Percentiles rank a stretch among this genome's conserved stretches.
Evolutionary conservation across 73 alveolate genomes (phyloP).

Genomic region (Blepharisma japonicum): DNA sequence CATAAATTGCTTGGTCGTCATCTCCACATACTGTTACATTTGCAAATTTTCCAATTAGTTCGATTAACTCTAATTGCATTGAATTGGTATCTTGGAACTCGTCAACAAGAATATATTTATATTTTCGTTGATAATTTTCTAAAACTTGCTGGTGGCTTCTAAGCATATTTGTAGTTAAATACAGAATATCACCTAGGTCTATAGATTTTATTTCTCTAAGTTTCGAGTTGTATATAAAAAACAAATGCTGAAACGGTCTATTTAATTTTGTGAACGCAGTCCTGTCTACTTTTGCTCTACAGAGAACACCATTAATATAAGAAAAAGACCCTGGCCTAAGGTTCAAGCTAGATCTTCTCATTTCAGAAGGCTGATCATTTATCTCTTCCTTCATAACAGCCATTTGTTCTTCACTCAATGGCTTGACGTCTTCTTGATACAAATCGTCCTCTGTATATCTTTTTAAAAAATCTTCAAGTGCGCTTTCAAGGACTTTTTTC

Average conservation of each 20-base stretch:
- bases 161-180: conserved; percentile 36
- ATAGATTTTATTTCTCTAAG: conserved; percentile 23
- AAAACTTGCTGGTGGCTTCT: conserved; percentile 25
- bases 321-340: not conserved
- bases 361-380: not conserved
- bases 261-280: not conserved
- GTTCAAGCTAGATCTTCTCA: not conserved
- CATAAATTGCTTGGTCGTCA: conserved; percentile 70
- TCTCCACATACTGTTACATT: conserved; percentile 72
- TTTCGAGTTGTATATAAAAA: conserved; percentile 11
- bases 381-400: conserved; percentile 2
- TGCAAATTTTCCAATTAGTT: conserved; percentile 30
- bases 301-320: not conserved
- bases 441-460: conserved; percentile 17
- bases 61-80: conserved; percentile 46
- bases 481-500: conserved; percentile 36
- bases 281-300: not conserved
- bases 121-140: conserved; percentile 28
- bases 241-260: not conserved
- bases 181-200: conserved; percentile 59
- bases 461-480: conserved; percentile 32
- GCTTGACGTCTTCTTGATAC: not conserved
- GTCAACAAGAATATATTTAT: conserved; percentile 65
- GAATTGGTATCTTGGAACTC: conserved; percentile 72
- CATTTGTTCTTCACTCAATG: conserved; percentile 31